A percentile compares a stretch with the other conserved stretches of the same genome.
phyloP scores from a whole-genome alignment of 805 yeast genomes.

The Candida loeiensis region DNA sequence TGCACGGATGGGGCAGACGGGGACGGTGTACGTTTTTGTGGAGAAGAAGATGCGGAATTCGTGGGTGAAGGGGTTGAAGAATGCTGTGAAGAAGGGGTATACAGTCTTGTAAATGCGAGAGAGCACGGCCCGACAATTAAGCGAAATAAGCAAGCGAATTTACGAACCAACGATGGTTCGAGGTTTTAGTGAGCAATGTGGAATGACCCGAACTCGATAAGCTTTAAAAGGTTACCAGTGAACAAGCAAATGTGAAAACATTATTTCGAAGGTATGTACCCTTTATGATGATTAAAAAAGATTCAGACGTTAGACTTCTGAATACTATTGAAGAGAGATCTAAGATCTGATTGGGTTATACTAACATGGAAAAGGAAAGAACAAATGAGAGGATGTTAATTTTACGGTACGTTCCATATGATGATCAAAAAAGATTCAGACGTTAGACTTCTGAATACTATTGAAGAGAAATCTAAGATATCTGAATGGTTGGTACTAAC shows the following conservation, averaged over 20 bases:
- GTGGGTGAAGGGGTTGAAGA: conserved; percentile 81
- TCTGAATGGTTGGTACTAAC: neutral
- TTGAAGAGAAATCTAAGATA: conserved; percentile 35
- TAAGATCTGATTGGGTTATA: conserved; percentile 17
- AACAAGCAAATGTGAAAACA: too few relatives aligned
- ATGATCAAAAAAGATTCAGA: conserved; percentile 34
- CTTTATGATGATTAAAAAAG: conserved; percentile 32
- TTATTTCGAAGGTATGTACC: conserved; percentile 7
- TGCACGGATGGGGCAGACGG: conserved; percentile 85
- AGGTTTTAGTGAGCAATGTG: neutral
- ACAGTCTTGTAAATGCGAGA: conserved; percentile 3
- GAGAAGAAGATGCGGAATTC: conserved; percentile 64
- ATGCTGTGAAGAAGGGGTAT: conserved; percentile 49
- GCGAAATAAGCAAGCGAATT: too few relatives aligned
- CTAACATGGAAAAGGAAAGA: conserved; percentile 4
- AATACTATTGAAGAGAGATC: conserved; percentile 33
- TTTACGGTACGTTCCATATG: conserved; percentile 16
- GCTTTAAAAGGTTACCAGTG: too few relatives aligned
- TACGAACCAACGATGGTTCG: neutral
- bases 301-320: conserved; percentile 44
- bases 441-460: conserved; percentile 40
- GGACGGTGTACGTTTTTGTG: conserved; percentile 79
- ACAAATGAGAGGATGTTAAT: neutral
- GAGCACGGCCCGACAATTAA: neutral
- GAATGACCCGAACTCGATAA: too few relatives aligned